Conservation (phyloP, 163 green algal species). For the Chlamydomonas reinhardtii region DNA sequence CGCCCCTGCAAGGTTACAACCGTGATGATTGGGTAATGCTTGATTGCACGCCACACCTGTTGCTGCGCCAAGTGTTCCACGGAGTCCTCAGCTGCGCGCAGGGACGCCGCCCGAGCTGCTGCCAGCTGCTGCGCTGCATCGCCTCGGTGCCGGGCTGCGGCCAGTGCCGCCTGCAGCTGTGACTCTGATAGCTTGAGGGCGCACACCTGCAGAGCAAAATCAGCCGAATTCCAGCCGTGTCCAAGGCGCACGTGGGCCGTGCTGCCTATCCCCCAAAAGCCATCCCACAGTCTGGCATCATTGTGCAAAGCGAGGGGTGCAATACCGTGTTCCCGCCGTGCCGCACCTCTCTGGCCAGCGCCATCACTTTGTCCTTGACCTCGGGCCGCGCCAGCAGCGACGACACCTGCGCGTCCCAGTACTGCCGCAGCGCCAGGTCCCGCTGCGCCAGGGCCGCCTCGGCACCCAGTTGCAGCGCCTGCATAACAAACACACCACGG, state of each 20-base stretch:
- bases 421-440: slow-evolving; percentile 43
- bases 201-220: slow-evolving; percentile 61
- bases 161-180: slow-evolving; percentile 69
- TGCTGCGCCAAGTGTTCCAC: background rate
- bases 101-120: slow-evolving; percentile 37
- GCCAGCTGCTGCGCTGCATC: slow-evolving; percentile 58
- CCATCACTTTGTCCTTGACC: slow-evolving; percentile 56
- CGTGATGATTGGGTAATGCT: too few species aligned
- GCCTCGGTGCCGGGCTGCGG: slow-evolving; percentile 57
- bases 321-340: too few species aligned
- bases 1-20: too few species aligned
- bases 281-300: too few species aligned
- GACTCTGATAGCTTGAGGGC: slow-evolving; percentile 74
- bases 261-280: too few species aligned
- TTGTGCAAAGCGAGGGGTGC: too few species aligned
- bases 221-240: too few species aligned
- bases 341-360: slow-evolving; percentile 64
- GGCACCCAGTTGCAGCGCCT: slow-evolving; percentile 30
- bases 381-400: slow-evolving; percentile 37
- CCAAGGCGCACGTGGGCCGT: too few species aligned
- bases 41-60: background rate
- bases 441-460: slow-evolving; percentile 41
- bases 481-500: too few species aligned
- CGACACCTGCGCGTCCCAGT: slow-evolving; percentile 41
- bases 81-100: slow-evolving; percentile 29